Base-by-base conservation (phyloP, 1,139 yeast species). In the Yamadazyma dendronema region DNA sequence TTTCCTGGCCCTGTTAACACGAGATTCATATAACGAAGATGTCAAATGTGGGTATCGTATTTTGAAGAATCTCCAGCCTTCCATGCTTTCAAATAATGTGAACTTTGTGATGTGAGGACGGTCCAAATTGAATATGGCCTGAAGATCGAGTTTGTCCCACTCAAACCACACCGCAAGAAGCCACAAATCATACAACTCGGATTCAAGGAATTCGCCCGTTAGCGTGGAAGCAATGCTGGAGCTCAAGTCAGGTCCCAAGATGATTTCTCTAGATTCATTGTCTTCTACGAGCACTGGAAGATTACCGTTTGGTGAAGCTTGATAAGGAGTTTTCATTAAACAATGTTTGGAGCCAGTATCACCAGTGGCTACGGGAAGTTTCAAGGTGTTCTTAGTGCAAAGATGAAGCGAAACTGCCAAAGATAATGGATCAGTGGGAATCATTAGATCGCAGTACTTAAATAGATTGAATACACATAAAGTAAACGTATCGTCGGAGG, bases 371-470 rank as follows among this genome's bases (percentile, higher is more conserved):
- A 52, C 28, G 46, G 77, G 75, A 7, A 73, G 53, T 29, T 50
- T 59, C 22, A 66, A 48, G 1, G 44, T 40, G 37, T 66, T 65
- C 47, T 67, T 72, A 15, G 54, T 37, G 12, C 67, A 61, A 13
- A 72, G 46, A 3, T 63, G 50, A 34, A 71, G 50, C 22, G 62
- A 53, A 16, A 59, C 54, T 9, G 61, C 64, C 7, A 71, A 48
- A 12, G 77, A 69, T 1, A 68, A 49, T 1, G 79, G 79, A 42
- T 74, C 80, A 0, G 67, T 56, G 4, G 79, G 76, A 0, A 68
- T 42, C 4, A 36, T 25, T 4, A 29, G 22, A 2, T 43, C 48
- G 1, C 57, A 34, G 26, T 41, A 48, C 9, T 61, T 53, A 12
- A 49, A 38, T 3, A 68, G 53, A 44, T 65, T 68, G 48, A 67